Evolutionary conservation across 805 yeast species (phyloP).

Genomic region (Hanseniaspora mollemarum): DNA sequence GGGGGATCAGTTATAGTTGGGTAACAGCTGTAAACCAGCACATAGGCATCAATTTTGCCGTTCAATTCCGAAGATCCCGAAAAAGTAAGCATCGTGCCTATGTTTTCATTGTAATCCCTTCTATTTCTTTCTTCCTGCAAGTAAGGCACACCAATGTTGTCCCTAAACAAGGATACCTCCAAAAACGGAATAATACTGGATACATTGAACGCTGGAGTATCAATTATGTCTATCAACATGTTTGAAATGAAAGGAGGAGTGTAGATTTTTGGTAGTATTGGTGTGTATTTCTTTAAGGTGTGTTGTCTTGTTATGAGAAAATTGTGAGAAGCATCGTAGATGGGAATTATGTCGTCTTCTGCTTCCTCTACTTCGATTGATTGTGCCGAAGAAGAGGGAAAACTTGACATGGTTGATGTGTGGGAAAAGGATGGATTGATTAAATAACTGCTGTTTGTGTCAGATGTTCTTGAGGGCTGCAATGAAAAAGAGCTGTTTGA

Average conservation of each 20-base stretch:
- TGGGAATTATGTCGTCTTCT: constrained; percentile 20
- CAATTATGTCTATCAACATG: constrained; percentile 55
- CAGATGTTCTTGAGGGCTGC: not conserved
- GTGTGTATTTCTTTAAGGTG: not conserved
- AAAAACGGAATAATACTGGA: constrained; percentile 62
- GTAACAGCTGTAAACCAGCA: constrained; percentile 56
- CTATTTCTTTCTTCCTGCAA: constrained; percentile 5
- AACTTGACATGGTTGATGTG: constrained; percentile 3
- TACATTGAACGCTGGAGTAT: constrained; percentile 60
- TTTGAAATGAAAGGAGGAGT: constrained; percentile 47
- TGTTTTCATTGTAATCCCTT: constrained; percentile 5
- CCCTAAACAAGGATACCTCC: constrained; percentile 56
- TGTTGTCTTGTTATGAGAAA: not conserved
- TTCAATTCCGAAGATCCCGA: constrained; percentile 70
- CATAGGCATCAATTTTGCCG: constrained; percentile 65
- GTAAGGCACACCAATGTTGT: constrained; percentile 39
- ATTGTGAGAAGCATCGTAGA: constrained; percentile 16
- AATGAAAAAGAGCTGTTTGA: not conserved
- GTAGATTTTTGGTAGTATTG: constrained; percentile 23
- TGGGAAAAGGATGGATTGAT: not conserved
- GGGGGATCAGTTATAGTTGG: constrained; percentile 50
- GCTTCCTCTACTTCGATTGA: constrained; percentile 19
- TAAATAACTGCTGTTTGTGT: not conserved
- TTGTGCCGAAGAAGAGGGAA: constrained; percentile 1
- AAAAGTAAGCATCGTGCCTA: constrained; percentile 55